phyloP scores from a whole-genome alignment of 805 yeast species.

The Sugiyamaella mastotermitis region DNA sequence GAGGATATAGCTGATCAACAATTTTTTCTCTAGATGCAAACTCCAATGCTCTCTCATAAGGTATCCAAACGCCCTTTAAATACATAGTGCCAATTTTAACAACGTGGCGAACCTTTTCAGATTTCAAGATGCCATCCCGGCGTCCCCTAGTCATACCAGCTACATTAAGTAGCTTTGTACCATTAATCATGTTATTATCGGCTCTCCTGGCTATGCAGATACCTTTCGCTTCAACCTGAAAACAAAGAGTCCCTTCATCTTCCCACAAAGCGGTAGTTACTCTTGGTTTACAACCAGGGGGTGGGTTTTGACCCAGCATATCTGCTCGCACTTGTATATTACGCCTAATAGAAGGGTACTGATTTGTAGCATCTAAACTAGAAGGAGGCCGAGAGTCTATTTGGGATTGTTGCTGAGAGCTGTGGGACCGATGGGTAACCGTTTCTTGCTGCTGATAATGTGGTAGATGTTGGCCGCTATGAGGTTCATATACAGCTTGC shows the following conservation, averaged over 20 bases:
- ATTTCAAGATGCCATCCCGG: slow-evolving; percentile 79
- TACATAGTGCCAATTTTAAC: slow-evolving; percentile 86
- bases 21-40: slow-evolving; percentile 78
- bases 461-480: no score
- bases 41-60: slow-evolving; percentile 74
- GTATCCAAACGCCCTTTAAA: slow-evolving; percentile 87
- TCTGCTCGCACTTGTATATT: slow-evolving; percentile 18
- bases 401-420: slow-evolving; percentile 2
- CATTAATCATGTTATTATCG: slow-evolving; percentile 84
- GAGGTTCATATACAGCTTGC: background rate
- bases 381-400: slow-evolving; percentile 3
- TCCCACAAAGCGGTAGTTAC: slow-evolving; percentile 87
- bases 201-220: slow-evolving; percentile 77
- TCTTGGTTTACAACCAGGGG: slow-evolving; percentile 36
- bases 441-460: slow-evolving; percentile 3
- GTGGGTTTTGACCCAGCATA: slow-evolving; percentile 25
- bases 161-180: slow-evolving; percentile 76
- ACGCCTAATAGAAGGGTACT: slow-evolving; percentile 21
- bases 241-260: slow-evolving; percentile 77
- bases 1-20: slow-evolving; percentile 60
- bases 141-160: slow-evolving; percentile 86
- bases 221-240: slow-evolving; percentile 78
- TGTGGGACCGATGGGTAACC: slow-evolving; percentile 1
- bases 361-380: slow-evolving; percentile 12
- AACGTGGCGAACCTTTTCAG: slow-evolving; percentile 71